Evolutionary conservation across 306 rosid genomes (phyloP).

Genomic region (Trichosanthes truncata): DNA sequence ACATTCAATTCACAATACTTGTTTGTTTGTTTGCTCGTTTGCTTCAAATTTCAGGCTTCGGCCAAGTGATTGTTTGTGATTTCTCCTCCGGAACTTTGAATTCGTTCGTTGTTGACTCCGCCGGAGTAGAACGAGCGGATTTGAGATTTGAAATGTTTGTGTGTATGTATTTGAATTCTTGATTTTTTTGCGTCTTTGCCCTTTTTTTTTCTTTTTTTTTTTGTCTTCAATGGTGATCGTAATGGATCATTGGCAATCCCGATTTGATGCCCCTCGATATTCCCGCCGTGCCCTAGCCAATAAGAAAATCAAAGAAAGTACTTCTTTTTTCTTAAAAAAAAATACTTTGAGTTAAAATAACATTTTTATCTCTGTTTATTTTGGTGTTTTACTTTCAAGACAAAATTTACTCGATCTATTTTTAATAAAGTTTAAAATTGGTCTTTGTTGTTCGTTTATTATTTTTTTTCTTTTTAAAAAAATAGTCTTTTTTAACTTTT

Average conservation of each 20-base stretch:
- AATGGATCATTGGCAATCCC: not conserved
- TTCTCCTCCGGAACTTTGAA: not conserved
- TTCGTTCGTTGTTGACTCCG: not conserved
- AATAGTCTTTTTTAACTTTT: no score
- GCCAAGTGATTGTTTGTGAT: not conserved
- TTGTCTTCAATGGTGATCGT: slow-evolving; percentile 3
- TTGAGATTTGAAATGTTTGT: not conserved
- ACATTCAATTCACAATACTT: not conserved
- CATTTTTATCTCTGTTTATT: no score
- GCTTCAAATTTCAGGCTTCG: not conserved
- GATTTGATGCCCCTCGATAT: not conserved
- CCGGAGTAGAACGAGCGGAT: not conserved
- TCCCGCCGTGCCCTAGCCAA: not conserved
- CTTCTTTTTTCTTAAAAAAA: no score
- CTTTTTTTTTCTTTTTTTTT: not conserved
- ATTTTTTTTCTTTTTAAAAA: no score
- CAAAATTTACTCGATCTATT: no score
- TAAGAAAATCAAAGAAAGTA: no score
- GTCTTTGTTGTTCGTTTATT: no score
- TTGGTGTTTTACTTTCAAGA: no score
- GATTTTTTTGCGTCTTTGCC: not conserved
- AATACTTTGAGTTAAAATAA: no score
- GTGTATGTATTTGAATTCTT: not conserved
- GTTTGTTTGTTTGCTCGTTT: not conserved
- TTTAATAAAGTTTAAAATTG: no score